phyloP scores from a whole-genome alignment of 352 stramenopile genomes.

The Thraustochytrium striatum region DNA sequence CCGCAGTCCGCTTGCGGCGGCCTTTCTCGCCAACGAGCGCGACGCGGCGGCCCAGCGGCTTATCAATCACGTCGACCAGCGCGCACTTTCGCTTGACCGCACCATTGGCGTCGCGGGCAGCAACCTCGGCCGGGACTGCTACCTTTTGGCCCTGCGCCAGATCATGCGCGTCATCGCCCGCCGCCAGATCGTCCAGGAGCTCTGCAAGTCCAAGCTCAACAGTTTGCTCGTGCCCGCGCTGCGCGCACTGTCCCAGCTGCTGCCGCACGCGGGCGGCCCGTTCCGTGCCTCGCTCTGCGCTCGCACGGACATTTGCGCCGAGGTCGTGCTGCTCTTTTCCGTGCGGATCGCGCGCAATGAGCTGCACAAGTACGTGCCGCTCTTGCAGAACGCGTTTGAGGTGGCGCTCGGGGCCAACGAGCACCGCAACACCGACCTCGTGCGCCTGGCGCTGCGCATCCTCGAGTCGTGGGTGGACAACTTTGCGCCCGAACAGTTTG shows the following conservation, averaged over 20 bases:
- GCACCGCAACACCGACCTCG: conserved; percentile 31
- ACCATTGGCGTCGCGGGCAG: not conserved
- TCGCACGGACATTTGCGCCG: conserved; percentile 9
- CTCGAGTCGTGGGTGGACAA: conserved; percentile 34
- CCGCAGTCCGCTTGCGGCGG: not conserved
- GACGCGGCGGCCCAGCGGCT: too few relatives aligned
- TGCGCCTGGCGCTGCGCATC: conserved; percentile 34
- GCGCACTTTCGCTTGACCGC: not conserved
- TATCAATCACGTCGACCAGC: not conserved
- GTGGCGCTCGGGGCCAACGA: conserved; percentile 10
- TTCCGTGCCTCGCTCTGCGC: not conserved
- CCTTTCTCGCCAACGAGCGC: too few relatives aligned
- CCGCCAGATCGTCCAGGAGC: conserved; percentile 10
- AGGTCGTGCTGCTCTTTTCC: conserved; percentile 36
- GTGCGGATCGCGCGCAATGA: not conserved
- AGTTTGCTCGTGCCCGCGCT: conserved; percentile 22
- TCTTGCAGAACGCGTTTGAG: conserved; percentile 40
- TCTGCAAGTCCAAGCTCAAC: conserved; percentile 16
- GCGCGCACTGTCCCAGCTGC: conserved; percentile 22
- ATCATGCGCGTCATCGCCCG: conserved; percentile 31
- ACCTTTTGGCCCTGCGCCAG: conserved; percentile 11
- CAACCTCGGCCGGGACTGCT: conserved; percentile 32
- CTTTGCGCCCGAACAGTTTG: not conserved
- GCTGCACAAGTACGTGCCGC: not conserved
- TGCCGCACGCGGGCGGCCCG: not conserved